These are phyloP conservation scores for Brasenia schreberi DNA, from an alignment of 164 flowering plant genomes.

Conservation along the genomic window DNA sequence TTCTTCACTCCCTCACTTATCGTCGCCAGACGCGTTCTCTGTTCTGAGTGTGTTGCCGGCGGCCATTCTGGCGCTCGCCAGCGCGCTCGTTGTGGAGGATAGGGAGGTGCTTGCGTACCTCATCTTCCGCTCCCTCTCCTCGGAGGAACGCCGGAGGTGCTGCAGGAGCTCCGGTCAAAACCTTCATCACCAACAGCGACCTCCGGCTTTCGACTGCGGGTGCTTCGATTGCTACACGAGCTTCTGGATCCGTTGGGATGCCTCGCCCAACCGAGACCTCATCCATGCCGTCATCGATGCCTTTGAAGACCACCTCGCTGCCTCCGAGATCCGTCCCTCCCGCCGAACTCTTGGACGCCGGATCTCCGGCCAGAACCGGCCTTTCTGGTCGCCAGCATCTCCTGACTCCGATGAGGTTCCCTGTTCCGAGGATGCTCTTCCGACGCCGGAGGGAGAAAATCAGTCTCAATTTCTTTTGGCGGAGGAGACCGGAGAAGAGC, in stretches of 20 bases:
- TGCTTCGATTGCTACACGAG: constrained; percentile 72
- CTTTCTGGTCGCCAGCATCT: constrained; percentile 3
- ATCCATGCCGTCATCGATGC: constrained; percentile 72
- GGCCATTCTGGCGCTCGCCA: constrained; percentile 36
- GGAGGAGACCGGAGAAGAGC: neutral
- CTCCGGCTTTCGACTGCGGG: constrained; percentile 42
- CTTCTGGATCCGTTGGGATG: constrained; percentile 77
- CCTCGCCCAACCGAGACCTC: constrained; percentile 61
- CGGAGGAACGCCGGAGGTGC: constrained; percentile 7
- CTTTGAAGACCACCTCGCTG: constrained; percentile 48
- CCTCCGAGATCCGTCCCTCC: constrained; percentile 6
- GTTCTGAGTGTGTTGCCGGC: constrained; percentile 50
- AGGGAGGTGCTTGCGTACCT: constrained; percentile 62
- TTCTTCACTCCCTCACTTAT: constrained; percentile 4
- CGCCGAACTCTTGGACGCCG: neutral
- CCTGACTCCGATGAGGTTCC: neutral
- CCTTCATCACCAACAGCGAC: constrained; percentile 16
- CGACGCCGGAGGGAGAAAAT: constrained; percentile 1
- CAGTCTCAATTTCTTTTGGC: no score
- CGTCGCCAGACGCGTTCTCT: constrained; percentile 20
- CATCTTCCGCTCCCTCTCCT: constrained; percentile 37
- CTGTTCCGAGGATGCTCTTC: neutral
- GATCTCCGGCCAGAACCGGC: neutral
- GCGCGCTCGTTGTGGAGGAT: constrained; percentile 43
- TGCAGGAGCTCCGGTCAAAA: constrained; percentile 3